Base-by-base conservation (phyloP, 2,329 filamentous ascomycete species). In the Talaromyces sp. region DNA sequence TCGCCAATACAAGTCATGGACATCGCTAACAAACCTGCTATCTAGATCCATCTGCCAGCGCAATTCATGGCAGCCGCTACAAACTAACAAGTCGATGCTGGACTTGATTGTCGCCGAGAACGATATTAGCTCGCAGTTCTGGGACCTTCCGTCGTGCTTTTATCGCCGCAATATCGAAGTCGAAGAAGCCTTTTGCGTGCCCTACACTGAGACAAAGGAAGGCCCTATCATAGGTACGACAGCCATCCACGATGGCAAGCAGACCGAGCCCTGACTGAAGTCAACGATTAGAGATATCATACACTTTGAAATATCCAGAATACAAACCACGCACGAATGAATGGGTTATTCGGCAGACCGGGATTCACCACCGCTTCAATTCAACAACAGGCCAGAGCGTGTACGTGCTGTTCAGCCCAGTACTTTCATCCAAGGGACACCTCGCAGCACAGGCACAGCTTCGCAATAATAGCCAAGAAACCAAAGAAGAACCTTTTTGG, bases 261-360 rank as follows among this genome's bases (percentile, higher is more conserved):
- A 46, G 38, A 10, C n/a, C 17, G 2, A 57, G 26, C 17, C 1
- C 19, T 50, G 13, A 29, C 55, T 51, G 24, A 58, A 24, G 35
- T 49, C 4, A 55, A 10, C 13, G 24, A 14, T 9, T 29, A 69
- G 68, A 70, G 29, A 62, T 70, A 19, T 65, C 64, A 14, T 71
- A 73, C 58, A 68, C 65, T 11, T 56, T 72, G 9, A 69, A 67
- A 50, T 74, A 73, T 49, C 68, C 69, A 0, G 68, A 70, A 52
- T 62, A 67, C 53, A 70, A 69, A 49, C 27, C 54, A 3, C 59
- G 52, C 1, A 55, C 61, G 0, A 64, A 69, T 19, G 64, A 64
- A 51, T 73, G 70, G 70, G 62, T 67, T 0, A 67, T 70, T 24
- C 69, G 73, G 4, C 72, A 74, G 60, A 71, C 65, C 2, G 72